These are phyloP conservation scores for Nicotiana sylvestris DNA, from an alignment of 257 asterid species.

Conservation along the genomic window DNA sequence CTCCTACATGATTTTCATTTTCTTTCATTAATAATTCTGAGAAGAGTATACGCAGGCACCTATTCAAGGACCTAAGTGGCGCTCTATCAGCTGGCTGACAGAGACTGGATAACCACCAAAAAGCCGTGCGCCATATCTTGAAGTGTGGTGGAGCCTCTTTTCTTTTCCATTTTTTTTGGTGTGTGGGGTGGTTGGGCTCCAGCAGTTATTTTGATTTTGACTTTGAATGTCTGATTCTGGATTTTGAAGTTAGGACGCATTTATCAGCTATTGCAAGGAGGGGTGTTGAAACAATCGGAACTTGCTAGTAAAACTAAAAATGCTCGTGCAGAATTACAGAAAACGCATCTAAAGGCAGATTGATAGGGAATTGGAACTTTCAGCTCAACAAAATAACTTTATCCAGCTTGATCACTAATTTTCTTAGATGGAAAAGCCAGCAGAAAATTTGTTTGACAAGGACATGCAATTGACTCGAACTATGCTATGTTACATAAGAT, in stretches of 20 bases:
- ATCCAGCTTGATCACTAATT: not conserved
- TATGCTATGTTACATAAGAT: not conserved
- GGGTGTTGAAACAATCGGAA: not conserved
- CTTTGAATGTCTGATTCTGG: not conserved
- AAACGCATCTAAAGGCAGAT: not conserved
- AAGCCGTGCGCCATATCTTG: not conserved
- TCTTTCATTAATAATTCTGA: not conserved
- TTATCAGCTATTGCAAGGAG: not conserved
- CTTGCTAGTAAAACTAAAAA: not conserved
- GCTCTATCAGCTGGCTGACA: not conserved
- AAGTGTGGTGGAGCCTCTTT: not conserved
- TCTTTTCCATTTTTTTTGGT: not conserved
- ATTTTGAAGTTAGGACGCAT: not conserved
- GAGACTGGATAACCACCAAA: not conserved
- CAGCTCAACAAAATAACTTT: not conserved
- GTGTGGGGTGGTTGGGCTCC: too few relatives aligned
- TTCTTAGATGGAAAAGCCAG: not conserved
- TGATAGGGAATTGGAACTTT: not conserved
- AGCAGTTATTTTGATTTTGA: not conserved
- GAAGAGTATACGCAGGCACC: not conserved
- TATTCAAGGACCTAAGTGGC: not conserved
- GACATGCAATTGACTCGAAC: not conserved
- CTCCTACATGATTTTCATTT: not conserved
- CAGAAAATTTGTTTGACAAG: not conserved
- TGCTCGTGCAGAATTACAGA: not conserved